Percentiles rank a stretch among this genome's conserved stretches.
These are phyloP conservation scores for Skeletonema menzelii DNA, from an alignment of 108 stramenopile genomes.

Conservation along the genomic window DNA sequence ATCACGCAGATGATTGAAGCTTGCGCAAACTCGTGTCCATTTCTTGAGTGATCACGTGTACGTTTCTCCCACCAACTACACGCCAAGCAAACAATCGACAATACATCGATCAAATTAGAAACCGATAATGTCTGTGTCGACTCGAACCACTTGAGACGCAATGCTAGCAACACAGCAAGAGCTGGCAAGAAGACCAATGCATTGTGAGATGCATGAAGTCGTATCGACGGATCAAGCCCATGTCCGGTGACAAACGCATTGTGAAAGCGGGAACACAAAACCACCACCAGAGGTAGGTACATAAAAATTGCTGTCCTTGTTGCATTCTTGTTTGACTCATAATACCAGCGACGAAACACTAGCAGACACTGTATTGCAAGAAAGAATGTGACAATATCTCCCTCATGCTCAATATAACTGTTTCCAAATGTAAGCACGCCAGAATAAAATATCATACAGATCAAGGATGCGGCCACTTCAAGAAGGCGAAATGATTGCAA, in stretches of 20 bases:
- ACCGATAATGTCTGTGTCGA: background rate
- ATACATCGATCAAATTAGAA: slow-evolving; percentile 43
- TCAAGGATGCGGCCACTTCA: slow-evolving; percentile 38
- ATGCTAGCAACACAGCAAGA: slow-evolving; percentile 37
- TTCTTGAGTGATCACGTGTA: slow-evolving; percentile 46
- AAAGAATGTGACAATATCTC: slow-evolving; percentile 64
- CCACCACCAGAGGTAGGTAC: slow-evolving; percentile 46
- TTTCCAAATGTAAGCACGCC: slow-evolving; percentile 78
- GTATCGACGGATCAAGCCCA: slow-evolving; percentile 81
- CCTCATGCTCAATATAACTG: slow-evolving; percentile 76
- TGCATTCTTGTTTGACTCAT: background rate
- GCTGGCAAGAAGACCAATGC: slow-evolving; percentile 58
- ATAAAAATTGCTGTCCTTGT: background rate
- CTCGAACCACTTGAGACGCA: slow-evolving; percentile 30
- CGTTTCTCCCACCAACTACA: slow-evolving; percentile 78
- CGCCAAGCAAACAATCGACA: slow-evolving; percentile 46
- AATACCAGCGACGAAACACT: slow-evolving; percentile 33
- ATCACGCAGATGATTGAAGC: slow-evolving; percentile 42
- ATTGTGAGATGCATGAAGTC: slow-evolving; percentile 66
- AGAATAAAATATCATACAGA: slow-evolving; percentile 65
- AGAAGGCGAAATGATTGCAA: slow-evolving; percentile 23
- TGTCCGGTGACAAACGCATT: slow-evolving; percentile 73
- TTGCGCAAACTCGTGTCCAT: slow-evolving; percentile 59
- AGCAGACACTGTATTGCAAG: slow-evolving; percentile 59
- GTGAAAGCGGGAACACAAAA: slow-evolving; percentile 52